A percentile compares a stretch with the other conserved stretches of the same genome.
Conservation (phyloP, 768 basidiomycete species). For the Amanita rubescens region DNA sequence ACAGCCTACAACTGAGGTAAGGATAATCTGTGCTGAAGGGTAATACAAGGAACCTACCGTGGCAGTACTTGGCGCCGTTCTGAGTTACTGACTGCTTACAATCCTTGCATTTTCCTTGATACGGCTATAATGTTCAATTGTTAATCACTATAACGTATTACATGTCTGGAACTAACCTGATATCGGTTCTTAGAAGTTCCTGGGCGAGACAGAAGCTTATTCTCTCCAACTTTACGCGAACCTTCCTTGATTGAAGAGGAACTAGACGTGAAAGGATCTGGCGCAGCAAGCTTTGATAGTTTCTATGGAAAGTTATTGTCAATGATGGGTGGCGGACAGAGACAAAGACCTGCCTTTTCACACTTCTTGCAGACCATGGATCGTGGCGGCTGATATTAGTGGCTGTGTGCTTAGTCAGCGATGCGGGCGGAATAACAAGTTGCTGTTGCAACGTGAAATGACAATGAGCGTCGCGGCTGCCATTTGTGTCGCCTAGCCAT, state of each 20-base stretch:
- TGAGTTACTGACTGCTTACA: slow-evolving; percentile 81
- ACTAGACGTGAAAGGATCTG: slow-evolving; percentile 77
- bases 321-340: slow-evolving; percentile 13
- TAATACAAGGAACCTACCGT: slow-evolving; percentile 44
- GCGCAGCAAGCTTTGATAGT: slow-evolving; percentile 85
- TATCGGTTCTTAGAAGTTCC: slow-evolving; percentile 71
- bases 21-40: slow-evolving; percentile 8
- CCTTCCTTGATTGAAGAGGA: slow-evolving; percentile 73
- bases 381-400: slow-evolving; percentile 9
- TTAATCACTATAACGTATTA: slow-evolving; percentile 14
- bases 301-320: slow-evolving; percentile 45
- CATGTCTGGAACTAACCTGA: slow-evolving; percentile 42
- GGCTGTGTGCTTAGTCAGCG: slow-evolving; percentile 3
- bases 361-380: slow-evolving; percentile 87
- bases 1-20: slow-evolving; percentile 46
- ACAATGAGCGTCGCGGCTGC: slow-evolving; percentile 27
- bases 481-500: slow-evolving; percentile 24
- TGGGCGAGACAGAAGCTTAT: slow-evolving; percentile 68
- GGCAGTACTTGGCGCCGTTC: slow-evolving; percentile 85
- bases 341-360: slow-evolving; percentile 47
- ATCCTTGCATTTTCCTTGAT: slow-evolving; percentile 82
- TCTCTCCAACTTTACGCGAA: slow-evolving; percentile 75
- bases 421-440: slow-evolving; percentile 6
- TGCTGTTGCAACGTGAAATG: slow-evolving; percentile 27
- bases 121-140: slow-evolving; percentile 47